These are phyloP conservation scores for Nigrospora oryzae DNA, from an alignment of 2,329 filamentous ascomycete species.

Conservation along the genomic window DNA sequence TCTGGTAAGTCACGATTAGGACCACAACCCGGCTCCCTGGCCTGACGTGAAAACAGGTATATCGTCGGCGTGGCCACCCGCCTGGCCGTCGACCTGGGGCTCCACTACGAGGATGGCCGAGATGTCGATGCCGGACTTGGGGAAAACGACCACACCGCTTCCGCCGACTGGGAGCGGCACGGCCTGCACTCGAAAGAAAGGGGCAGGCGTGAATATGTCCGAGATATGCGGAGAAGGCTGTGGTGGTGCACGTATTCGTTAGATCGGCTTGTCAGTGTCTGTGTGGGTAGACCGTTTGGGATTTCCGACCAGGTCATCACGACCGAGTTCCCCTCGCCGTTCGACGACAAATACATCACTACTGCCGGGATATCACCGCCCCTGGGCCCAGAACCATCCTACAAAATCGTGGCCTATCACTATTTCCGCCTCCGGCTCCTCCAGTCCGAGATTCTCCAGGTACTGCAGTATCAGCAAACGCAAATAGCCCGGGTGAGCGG, in stretches of 20 bases:
- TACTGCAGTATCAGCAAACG: conserved; percentile 85
- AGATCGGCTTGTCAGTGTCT: conserved; percentile 89
- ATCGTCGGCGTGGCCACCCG: conserved; percentile 91
- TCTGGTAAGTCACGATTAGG: conserved; percentile 53
- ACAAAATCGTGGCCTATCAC: conserved; percentile 85
- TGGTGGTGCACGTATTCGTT: conserved; percentile 98
- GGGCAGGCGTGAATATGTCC: conserved; percentile 69
- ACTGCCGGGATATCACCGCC: conserved; percentile 62
- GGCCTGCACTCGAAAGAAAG: conserved; percentile 40
- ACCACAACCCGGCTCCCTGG: conserved; percentile 3
- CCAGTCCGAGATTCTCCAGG: conserved; percentile 92
- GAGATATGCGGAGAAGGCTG: conserved; percentile 76
- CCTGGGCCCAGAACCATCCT: conserved; percentile 59
- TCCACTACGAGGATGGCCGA: conserved; percentile 86
- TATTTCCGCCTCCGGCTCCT: conserved; percentile 83
- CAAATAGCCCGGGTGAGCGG: conserved; percentile 63
- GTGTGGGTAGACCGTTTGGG: conserved; percentile 86
- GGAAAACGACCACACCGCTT: conserved; percentile 15
- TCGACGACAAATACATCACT: conserved; percentile 86
- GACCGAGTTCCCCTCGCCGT: conserved; percentile 81
- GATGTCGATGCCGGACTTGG: conserved; percentile 52
- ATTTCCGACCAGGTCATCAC: conserved; percentile 96
- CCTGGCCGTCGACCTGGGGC: conserved; percentile 79
- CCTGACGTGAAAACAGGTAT: conserved; percentile 42
- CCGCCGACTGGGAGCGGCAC: conserved; percentile 7